Base-by-base conservation (phyloP, 78 protist species). In the Emiliania huxleyi region DNA sequence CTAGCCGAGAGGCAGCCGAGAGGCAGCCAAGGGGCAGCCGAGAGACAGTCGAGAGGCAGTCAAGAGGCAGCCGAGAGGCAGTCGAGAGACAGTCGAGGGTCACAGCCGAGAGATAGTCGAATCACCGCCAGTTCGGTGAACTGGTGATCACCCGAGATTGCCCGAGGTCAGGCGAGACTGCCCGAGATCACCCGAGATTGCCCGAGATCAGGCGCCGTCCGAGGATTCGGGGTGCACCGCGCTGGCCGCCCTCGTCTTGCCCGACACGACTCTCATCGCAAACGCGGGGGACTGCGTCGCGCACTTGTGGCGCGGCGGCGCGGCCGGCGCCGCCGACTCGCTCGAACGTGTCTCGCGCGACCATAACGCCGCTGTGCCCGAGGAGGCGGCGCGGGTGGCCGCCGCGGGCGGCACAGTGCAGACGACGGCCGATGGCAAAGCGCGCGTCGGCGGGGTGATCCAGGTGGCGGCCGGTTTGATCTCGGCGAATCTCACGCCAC, bases 401-500 rank as follows among this genome's bases (percentile, higher is more conserved):
- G 87, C 87, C 5, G 35, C 23, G 12, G 87, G 87, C 46, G 87
- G 48, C 48, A 23, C n/a, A 4, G 87, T 40, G 43, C 0, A 0
- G 26, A 0, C 46, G 23, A 40, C 46, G 15, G 0, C 12, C 48
- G 87, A 77, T 46, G 87, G 87, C 48, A 77, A 40, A n/a, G 2
- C 21, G 87, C 87, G 87, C 45, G 87, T 77, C 11, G 87, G 87
- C 33, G 87, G 87, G 15, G n/a, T 77, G 33, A 73, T 73, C 23
- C 73, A 62, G 26, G 73, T 62, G 73, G 3, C 33, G 12, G n/a
- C 26, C 23, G n/a, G n/a, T n/a, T n/a, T n/a, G n/a, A n/a, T n/a
- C n/a, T n/a, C n/a, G n/a, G n/a, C n/a, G n/a, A n/a, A n/a, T n/a
- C n/a, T n/a, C n/a, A n/a, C n/a, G n/a, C n/a, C n/a, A n/a, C n/a